A percentile compares a stretch with the other conserved stretches of the same genome.
phyloP scores from a whole-genome alignment of 257 asterid species.

The Lithospermum erythrorhizon region DNA sequence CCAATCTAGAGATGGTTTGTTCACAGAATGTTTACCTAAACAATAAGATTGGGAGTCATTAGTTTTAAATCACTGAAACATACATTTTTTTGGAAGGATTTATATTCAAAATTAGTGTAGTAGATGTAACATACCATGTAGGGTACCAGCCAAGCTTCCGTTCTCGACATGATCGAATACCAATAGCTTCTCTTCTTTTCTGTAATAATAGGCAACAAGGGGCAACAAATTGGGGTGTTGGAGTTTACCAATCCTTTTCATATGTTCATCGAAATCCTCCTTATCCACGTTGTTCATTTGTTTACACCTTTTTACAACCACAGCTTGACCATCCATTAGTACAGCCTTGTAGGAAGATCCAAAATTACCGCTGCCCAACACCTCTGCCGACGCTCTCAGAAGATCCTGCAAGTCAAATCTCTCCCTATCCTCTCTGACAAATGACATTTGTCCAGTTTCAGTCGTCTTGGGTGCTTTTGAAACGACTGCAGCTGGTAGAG shows the following conservation, averaged over 20 bases:
- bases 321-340: conserved; percentile 57
- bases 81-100: no score
- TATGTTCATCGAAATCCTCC: conserved; percentile 86
- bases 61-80: background rate
- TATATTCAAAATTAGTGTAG: background rate
- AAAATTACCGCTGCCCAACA: conserved; percentile 72
- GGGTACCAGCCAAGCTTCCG: background rate
- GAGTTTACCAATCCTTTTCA: conserved; percentile 69
- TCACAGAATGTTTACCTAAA: conserved; percentile 48
- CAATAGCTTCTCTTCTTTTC: background rate
- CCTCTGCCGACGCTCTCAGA: conserved; percentile 84
- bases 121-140: background rate
- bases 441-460: conserved; percentile 41
- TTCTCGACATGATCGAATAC: background rate
- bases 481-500: background rate
- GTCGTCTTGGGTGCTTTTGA: background rate
- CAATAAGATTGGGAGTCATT: background rate
- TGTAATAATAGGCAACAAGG: background rate
- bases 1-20: conserved; percentile 40
- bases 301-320: conserved; percentile 82
- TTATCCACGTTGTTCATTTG: conserved; percentile 53
- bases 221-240: background rate
- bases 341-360: conserved; percentile 90
- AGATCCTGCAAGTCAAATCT: conserved; percentile 68
- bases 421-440: conserved; percentile 54